Evolutionary conservation across 1,284 basidiomycete genomes (phyloP), one percentile per base, ranked within the genome.

Genomic region (Abortiporus biennis): DNA sequence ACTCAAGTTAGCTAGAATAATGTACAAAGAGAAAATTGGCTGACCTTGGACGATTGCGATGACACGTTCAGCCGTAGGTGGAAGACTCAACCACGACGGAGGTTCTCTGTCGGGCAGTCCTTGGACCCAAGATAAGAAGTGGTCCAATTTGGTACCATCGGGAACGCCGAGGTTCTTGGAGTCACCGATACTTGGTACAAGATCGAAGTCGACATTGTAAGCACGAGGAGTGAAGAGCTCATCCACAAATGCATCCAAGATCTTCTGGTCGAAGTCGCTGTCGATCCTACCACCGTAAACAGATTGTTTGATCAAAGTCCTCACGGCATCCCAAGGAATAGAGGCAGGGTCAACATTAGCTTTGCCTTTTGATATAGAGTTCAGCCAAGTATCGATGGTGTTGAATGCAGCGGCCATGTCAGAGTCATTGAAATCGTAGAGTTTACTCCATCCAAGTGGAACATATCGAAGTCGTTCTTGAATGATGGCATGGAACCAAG

Each of bases 361-460:
- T 47, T 84, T 78, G 17, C 92, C 92, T 57, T 92, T 90, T 2
- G 92, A 84, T 38, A 87, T 72, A 0, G 76, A 64, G 42, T 72
- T 76, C 42, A 96, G 72, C 92, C 93, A 97, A 1, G 80, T 72
- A 57, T 96, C 92, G 58, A 97, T 95, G 9, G 90, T 94, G 36
- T 76, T 77, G 61, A 92, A 85, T 0, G 93, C 92, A 9, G 93
- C 87, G n/a, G 85, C 79, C 76, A 95, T 87, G 58, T 98, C 94
- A 3, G 94, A 95, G 60, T 97, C 92, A 63, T 97, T 97, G 76
- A 97, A 97, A 62, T 97, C 94, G 65, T 97, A 97, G 1, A 76
- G 74, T 67, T 96, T 92, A 58, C 86, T 92, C 92, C 93, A 98
- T 1, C 94, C 93, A 19, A 98, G 72, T 4, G 94, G 94, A 6